These are phyloP conservation scores for Parasitella parasitica DNA, from an alignment of 371 early-diverging fungal species.

Conservation along the genomic window DNA sequence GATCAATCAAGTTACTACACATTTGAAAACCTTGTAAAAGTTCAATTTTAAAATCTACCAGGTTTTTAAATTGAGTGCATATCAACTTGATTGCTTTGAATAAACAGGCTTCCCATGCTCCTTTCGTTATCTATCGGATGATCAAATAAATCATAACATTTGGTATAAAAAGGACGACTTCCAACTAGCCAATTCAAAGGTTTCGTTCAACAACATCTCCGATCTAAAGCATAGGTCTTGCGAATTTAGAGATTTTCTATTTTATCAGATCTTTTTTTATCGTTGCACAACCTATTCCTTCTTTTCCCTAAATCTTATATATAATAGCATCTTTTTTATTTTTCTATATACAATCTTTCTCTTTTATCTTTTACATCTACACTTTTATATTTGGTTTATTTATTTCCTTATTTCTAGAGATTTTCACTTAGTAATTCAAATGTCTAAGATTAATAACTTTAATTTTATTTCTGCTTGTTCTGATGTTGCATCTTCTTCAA, in stretches of 20 bases:
- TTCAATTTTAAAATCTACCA: not conserved
- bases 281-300: conserved; percentile 13
- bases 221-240: conserved; percentile 4
- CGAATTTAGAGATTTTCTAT: conserved; percentile 6
- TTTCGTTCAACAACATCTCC: not conserved
- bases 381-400: not conserved
- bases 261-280: conserved; percentile 30
- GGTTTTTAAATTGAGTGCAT: not conserved
- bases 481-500: not conserved
- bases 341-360: not conserved
- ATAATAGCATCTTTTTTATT: not conserved
- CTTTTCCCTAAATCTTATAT: conserved; percentile 11
- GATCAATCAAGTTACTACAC: not conserved
- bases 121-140: conserved; percentile 16
- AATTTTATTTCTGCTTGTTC: conserved; percentile 15
- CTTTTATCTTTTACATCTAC: not conserved
- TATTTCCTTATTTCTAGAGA: too few species aligned
- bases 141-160: conserved; percentile 1
- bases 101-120: not conserved
- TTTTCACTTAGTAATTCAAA: not conserved
- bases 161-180: not conserved
- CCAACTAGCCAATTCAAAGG: not conserved
- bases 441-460: conserved; percentile 15
- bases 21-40: not conserved
- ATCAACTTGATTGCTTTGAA: not conserved